Evolutionary conservation across 805 yeast species (phyloP), one percentile per base, ranked within the genome.

Genomic region (Candida sakaeoensis): DNA sequence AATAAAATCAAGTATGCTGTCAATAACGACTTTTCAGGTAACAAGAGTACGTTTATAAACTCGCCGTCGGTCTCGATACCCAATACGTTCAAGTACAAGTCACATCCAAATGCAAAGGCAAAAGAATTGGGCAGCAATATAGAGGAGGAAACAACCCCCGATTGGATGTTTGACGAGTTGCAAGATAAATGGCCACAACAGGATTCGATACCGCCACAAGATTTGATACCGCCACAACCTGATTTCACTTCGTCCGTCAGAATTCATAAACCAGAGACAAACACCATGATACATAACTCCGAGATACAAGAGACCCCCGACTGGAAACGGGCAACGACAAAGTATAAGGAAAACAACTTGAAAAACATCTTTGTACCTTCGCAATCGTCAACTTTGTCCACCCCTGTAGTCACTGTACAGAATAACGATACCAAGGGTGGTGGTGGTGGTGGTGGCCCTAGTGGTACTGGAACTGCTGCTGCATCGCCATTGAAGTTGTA

Each of bases 31-130:
- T 68, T 66, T 45, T 51, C 53, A 19, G 49, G 44, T 22, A 57
- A 53, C 17, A 47, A 45, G 29, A 42, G 44, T 32, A 31, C 45
- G 32, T 29, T 41, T 27, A 23, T 37, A 12, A 34, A 38, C 16
- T 47, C 52, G 18, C 54, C 51, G 3, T 33, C 54, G 1, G 46
- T 45, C 5, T 65, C 72, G 1, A 63, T 65, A 15, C 73, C 74
- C 16, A 68, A 68, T 41, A 68, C 74, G 1, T 68, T 68, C 57
- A 63, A 66, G 43, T 61, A 67, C 42, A 68, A 67, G 46, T 60
- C 68, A n/a, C 70, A 65, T 44, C 73, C 73, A 5, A 68, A 67
- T 43, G 74, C 74, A 16, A 60, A 54, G 40, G 63, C 74, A 1
- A 68, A 65, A 45, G 41, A 50, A n/a, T 50, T 65, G 8, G 65